Evolutionary conservation across 257 asterid genomes (phyloP), one percentile per base, ranked within the genome.

Genomic region (Ligustrum vulgare): DNA sequence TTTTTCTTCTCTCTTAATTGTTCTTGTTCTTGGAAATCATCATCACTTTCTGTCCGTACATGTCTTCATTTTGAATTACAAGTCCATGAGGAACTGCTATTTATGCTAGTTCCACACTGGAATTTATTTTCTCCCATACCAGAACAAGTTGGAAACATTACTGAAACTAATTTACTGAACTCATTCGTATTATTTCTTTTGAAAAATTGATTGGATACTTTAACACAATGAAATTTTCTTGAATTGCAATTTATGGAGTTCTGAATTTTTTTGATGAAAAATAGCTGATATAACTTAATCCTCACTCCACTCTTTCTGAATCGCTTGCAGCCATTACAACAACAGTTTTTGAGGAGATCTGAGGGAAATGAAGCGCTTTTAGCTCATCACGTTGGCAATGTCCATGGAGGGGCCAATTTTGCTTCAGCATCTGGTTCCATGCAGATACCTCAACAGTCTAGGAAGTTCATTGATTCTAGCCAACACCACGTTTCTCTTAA

Each of bases 301-400:
- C 36, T 31, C 11, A 20, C 23, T 23, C 73, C 73, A 8, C 32
- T 60, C 34, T 62, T 77, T 77, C 65, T 58, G 73, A 73, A 69
- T 39, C 32, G 35, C 81, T 73, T 84, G 84, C 90, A 89, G 97
- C 72, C 89, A 25, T 83, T 91, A 79, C 96, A 84, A 69, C 97
- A 91, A 75, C 98, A 90, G 72, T 87, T 89, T 77, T 77, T 90
- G 75, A 89, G 97, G 82, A 90, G 97, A 84, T 87, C 97, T 47
- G 99, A 91, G 69, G 98, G 96, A 71, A 91, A 87, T 73, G 98
- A 90, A 39, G 85, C 93, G 64, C 82, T 78, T 83, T 78, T 91
- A 75, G 86, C 94, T 45, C 91, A 91, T 80, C 99, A 93, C 82
- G 83, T 90, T 81, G 97, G 91, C 72, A 81, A 76, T 80, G 68